A percentile compares a stretch with the other conserved stretches of the same genome.
Conservation (phyloP, 1,284 basidiomycete species). For the Golubevia sp. region DNA sequence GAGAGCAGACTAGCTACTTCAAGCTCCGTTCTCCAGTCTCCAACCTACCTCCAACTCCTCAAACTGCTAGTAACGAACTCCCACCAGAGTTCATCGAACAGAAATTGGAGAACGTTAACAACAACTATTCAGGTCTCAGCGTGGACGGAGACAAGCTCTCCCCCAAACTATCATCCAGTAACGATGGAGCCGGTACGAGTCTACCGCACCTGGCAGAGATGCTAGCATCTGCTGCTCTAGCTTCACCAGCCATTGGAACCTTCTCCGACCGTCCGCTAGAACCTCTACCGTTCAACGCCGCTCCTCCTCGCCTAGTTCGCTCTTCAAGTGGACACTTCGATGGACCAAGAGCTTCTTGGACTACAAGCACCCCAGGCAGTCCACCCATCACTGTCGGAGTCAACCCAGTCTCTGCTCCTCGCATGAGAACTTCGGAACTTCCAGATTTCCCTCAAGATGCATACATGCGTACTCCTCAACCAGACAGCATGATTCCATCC, state of each 20-base stretch:
- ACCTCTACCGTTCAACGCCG: neutral
- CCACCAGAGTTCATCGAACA: neutral
- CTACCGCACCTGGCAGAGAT: neutral
- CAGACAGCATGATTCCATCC: neutral
- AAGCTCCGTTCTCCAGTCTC: neutral
- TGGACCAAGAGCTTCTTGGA: neutral
- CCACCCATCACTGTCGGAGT: neutral
- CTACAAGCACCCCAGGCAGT: neutral
- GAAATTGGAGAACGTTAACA: neutral
- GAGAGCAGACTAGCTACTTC: neutral
- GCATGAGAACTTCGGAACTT: neutral
- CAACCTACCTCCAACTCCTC: neutral
- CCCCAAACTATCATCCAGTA: neutral
- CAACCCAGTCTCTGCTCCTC: neutral
- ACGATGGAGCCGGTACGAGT: neutral
- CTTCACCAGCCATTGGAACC: neutral
- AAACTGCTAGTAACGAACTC: neutral
- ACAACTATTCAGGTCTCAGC: neutral
- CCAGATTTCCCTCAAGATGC: neutral
- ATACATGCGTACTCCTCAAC: neutral
- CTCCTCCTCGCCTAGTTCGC: neutral
- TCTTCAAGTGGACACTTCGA: neutral
- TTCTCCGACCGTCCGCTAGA: neutral
- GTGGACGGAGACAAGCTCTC: neutral
- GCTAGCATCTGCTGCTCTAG: neutral